Evolutionary conservation across 257 asterid genomes (phyloP), one percentile per base, ranked within the genome.

Genomic region (Plantago major): DNA sequence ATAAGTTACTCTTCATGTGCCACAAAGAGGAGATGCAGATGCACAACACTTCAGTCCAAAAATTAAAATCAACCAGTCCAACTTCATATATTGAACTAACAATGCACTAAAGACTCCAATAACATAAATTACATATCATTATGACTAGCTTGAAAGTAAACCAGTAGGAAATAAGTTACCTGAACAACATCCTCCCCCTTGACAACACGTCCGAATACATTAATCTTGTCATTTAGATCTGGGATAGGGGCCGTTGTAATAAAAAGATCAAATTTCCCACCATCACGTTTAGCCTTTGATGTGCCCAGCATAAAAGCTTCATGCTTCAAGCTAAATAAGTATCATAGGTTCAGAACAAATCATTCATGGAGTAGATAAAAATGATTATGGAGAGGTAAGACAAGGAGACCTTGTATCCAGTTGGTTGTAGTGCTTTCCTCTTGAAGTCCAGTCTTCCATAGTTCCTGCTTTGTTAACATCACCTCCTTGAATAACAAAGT

Each of bases 271-370:
- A 89, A 91, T 45, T 83, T 87, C 52, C 75, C 87, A 44, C 69
- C 81, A 49, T 75, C 86, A 49, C 71, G 80, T 71, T 74, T 91
- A 40, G 77, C 74, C 85, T 86, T 88, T 62, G 95, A 84, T 62
- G 95, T 88, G 55, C 98, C 98, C 74, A 92, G 83, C 97, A 92
- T 88, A 81, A 92, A 92, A 11, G 98, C 98, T 75, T 92, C 98
- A 73, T 92, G 98, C 85, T 92, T 92, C 82, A 82, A 52, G 77
- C 88, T 82, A 67, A 53, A 66, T 62, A 64, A 53, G 58, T 55
- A 56, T 37, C 28, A 62, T 22, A 17, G 43, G 6, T 51, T 55
- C 45, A 65, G 55, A 43, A 54, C 22, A 22, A 47, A 11, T 53
- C n/a, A 53, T 59, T 58, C 42, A 47, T 52, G 33, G 42, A 61